These are phyloP conservation scores for Pleurotus djamor DNA, from an alignment of 768 basidiomycete species.

Conservation along the genomic window DNA sequence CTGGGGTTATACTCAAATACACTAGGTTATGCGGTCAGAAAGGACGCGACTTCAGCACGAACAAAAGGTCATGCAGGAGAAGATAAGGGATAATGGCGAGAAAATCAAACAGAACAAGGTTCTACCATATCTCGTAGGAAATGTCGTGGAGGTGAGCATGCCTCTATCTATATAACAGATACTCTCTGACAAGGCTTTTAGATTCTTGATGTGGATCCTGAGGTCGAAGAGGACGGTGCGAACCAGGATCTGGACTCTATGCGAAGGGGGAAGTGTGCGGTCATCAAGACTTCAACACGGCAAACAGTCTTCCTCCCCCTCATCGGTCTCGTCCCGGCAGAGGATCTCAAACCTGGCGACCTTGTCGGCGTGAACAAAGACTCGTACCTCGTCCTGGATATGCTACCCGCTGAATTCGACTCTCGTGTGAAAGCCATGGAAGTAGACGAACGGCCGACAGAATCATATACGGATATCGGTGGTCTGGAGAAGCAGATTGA, in stretches of 20 bases:
- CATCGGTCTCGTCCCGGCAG: slow-evolving; percentile 94
- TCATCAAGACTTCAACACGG: slow-evolving; percentile 98
- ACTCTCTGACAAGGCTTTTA: slow-evolving; percentile 24
- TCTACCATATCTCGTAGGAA: slow-evolving; percentile 94
- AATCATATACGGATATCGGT: slow-evolving; percentile 96
- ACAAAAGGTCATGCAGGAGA: slow-evolving; percentile 95
- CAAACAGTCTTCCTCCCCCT: slow-evolving; percentile 99
- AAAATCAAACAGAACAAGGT: slow-evolving; percentile 99
- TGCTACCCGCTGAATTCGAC: slow-evolving; percentile 95
- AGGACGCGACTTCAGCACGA: slow-evolving; percentile 90
- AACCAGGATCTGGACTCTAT: slow-evolving; percentile 94
- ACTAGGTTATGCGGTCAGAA: slow-evolving; percentile 97
- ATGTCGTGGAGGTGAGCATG: slow-evolving; percentile 89
- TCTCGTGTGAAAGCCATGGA: slow-evolving; percentile 99
- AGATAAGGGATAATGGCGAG: slow-evolving; percentile 96
- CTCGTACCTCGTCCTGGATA: slow-evolving; percentile 95
- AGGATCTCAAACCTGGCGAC: slow-evolving; percentile 86
- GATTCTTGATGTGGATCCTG: slow-evolving; percentile 94
- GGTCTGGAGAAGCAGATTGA: slow-evolving; percentile 99
- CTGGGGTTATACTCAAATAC: neutral
- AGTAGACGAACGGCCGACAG: slow-evolving; percentile 96
- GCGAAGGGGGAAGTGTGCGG: slow-evolving; percentile 97
- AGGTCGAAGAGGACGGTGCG: slow-evolving; percentile 93
- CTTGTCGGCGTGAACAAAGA: slow-evolving; percentile 99
- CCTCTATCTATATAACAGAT: slow-evolving; percentile 3